phyloP scores from a whole-genome alignment of 257 asterid genomes.

The Plantago elongata region DNA sequence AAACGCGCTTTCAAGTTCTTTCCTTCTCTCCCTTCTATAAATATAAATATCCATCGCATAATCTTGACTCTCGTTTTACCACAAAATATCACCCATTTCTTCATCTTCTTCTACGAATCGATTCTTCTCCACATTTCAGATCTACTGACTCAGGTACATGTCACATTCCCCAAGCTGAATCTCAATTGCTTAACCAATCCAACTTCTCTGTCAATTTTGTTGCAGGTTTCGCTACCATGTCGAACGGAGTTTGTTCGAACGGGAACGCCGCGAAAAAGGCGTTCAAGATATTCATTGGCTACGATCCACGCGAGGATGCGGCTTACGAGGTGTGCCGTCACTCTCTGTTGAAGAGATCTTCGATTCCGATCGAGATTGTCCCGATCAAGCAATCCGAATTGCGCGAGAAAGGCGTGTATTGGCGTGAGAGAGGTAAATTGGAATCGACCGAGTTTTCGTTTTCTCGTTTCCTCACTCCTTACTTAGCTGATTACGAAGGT shows the following conservation, averaged over 20 bases:
- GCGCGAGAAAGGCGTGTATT: slow-evolving; percentile 54
- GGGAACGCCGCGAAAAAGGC: slow-evolving; percentile 16
- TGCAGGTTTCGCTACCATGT: slow-evolving; percentile 18
- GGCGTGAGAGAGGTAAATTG: slow-evolving; percentile 76
- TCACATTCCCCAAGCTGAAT: neutral
- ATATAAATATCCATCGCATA: neutral
- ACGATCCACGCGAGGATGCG: slow-evolving; percentile 67
- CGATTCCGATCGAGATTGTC: slow-evolving; percentile 61
- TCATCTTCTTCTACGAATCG: neutral
- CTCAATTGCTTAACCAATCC: slow-evolving; percentile 10
- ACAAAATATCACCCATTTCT: neutral
- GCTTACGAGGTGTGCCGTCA: slow-evolving; percentile 81
- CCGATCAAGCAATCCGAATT: slow-evolving; percentile 78
- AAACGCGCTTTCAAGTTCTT: too few relatives aligned
- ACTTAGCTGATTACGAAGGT: slow-evolving; percentile 52
- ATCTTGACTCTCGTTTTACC: slow-evolving; percentile 14
- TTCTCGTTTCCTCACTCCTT: slow-evolving; percentile 71
- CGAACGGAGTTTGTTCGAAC: slow-evolving; percentile 8
- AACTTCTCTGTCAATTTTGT: neutral
- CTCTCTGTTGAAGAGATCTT: slow-evolving; percentile 58
- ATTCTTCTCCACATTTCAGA: slow-evolving; percentile 11
- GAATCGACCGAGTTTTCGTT: slow-evolving; percentile 92
- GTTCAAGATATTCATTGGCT: slow-evolving; percentile 75
- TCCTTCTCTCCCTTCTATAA: too few relatives aligned
- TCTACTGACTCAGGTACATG: slow-evolving; percentile 22